A percentile compares a stretch with the other conserved stretches of the same genome.
These are phyloP conservation scores for Xylaria venustula DNA, from an alignment of 495 filamentous ascomycete species.

Conservation along the genomic window DNA sequence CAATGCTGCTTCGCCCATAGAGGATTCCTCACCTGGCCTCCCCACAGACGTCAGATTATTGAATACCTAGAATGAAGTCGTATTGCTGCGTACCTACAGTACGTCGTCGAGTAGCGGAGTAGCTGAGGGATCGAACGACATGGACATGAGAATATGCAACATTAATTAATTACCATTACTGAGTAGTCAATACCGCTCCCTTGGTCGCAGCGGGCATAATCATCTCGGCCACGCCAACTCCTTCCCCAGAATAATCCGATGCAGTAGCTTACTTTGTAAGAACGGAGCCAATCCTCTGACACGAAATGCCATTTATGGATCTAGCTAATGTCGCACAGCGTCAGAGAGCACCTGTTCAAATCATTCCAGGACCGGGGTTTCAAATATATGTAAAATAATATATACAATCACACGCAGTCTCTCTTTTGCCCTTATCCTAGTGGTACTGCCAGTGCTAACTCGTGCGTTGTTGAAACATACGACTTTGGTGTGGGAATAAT, in stretches of 20 bases:
- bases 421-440: no score
- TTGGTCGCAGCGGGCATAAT: background rate
- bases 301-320: background rate
- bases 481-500: no score
- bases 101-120: background rate
- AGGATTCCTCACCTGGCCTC: background rate
- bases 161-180: no score
- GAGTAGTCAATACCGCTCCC: background rate
- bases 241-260: background rate
- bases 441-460: no score
- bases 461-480: background rate
- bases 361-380: background rate
- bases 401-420: no score
- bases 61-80: background rate
- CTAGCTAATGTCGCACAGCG: background rate
- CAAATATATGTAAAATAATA: slow-evolving; percentile 7
- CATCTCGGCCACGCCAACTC: background rate
- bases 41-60: background rate
- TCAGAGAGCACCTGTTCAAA: background rate
- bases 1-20: background rate
- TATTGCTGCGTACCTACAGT: slow-evolving; percentile 2
- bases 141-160: background rate
- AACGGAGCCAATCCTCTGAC: background rate
- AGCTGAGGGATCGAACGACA: slow-evolving; percentile 3
- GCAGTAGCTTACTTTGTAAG: background rate